Conservation (phyloP, 2,329 filamentous ascomycete genomes). For the Fusarium nanum region DNA sequence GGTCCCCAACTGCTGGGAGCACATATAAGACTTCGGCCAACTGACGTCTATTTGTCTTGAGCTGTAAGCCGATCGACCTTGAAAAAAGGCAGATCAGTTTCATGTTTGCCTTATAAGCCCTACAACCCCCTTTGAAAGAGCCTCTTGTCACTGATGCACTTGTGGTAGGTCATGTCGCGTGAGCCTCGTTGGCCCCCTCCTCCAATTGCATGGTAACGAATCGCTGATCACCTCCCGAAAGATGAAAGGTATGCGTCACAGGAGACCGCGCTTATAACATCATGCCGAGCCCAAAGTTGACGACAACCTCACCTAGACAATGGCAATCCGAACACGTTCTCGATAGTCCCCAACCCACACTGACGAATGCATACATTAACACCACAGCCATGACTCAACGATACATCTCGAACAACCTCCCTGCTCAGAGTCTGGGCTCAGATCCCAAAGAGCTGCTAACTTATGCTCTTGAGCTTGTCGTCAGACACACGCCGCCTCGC, state of each 20-base stretch:
- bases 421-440: conserved; percentile 46
- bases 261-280: conserved; percentile 28
- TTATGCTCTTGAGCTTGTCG: conserved; percentile 52
- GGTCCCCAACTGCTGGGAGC: conserved; percentile 27
- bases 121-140: not conserved
- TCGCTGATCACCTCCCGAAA: conserved; percentile 35
- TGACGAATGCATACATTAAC: conserved; percentile 9
- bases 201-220: conserved; percentile 30
- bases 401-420: conserved; percentile 52
- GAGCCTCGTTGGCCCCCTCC: conserved; percentile 27
- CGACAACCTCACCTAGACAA: conserved; percentile 16
- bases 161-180: conserved; percentile 34
- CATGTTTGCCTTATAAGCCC: conserved; percentile 1
- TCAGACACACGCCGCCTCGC: conserved; percentile 53
- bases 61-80: conserved; percentile 9
- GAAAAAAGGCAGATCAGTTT: conserved; percentile 19
- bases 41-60: conserved; percentile 18
- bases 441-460: conserved; percentile 48
- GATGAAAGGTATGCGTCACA: conserved; percentile 42
- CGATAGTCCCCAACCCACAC: conserved; percentile 1
- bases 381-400: conserved; percentile 42
- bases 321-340: conserved; percentile 3
- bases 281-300: conserved; percentile 22
- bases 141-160: conserved; percentile 3
- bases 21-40: conserved; percentile 6